These are phyloP conservation scores for Mediolabrus comicus DNA, from an alignment of 108 stramenopile genomes.

Conservation along the genomic window DNA sequence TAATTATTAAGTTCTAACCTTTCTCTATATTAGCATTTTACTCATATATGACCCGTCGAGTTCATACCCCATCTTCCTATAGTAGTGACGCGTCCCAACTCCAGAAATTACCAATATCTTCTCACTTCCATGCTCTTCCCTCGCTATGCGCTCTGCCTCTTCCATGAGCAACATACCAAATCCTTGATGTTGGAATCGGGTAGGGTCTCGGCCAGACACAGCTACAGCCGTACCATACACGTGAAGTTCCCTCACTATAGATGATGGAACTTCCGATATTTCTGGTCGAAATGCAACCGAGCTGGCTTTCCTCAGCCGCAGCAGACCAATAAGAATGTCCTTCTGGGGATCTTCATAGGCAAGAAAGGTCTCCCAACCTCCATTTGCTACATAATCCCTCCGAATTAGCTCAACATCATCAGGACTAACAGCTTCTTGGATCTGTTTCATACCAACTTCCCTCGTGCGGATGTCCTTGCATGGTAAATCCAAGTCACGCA, in stretches of 20 bases:
- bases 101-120: conserved; percentile 94
- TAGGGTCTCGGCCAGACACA: conserved; percentile 83
- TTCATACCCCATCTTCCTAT: conserved; percentile 92
- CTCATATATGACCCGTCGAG: conserved; percentile 92
- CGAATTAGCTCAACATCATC: conserved; percentile 94
- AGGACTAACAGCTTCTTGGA: conserved; percentile 85
- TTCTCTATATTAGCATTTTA: conserved; percentile 49
- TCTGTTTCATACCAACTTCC: conserved; percentile 95
- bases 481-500: conserved; percentile 85
- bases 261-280: conserved; percentile 62
- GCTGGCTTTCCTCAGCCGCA: conserved; percentile 70
- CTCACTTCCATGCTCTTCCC: conserved; percentile 87
- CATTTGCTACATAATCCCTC: conserved; percentile 91
- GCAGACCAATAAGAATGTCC: conserved; percentile 85
- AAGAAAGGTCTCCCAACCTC: conserved; percentile 95
- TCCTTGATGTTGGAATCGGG: conserved; percentile 95
- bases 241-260: conserved; percentile 93
- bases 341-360: conserved; percentile 92
- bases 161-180: conserved; percentile 94
- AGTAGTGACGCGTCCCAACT: conserved; percentile 95
- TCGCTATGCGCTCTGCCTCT: conserved; percentile 93
- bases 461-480: conserved; percentile 94
- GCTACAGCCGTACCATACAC: conserved; percentile 97
- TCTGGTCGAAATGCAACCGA: conserved; percentile 72
- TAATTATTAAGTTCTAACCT: conserved; percentile 7